These are phyloP conservation scores for Hirsutella rhossiliensis DNA, from an alignment of 2,329 filamentous ascomycete genomes.

Conservation along the genomic window DNA sequence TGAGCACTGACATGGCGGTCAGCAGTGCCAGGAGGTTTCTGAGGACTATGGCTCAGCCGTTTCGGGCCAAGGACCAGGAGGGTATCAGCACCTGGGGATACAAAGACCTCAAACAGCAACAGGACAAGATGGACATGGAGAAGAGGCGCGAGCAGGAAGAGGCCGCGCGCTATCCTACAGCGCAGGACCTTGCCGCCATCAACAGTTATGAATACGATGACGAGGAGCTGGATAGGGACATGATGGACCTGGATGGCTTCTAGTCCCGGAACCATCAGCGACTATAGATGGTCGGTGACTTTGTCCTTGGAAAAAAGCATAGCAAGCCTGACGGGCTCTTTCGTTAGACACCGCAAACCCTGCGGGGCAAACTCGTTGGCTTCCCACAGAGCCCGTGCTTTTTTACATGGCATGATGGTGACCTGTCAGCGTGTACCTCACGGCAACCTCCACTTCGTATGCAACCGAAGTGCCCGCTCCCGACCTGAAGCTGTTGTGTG, in stretches of 20 bases:
- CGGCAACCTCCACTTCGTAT: no score
- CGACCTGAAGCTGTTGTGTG: no score
- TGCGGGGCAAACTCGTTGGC: no score
- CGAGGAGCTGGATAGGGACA: slow-evolving; percentile 38
- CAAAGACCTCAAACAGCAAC: slow-evolving; percentile 64
- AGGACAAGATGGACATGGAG: slow-evolving; percentile 62
- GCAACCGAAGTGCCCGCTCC: no score
- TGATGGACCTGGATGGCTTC: slow-evolving; percentile 39
- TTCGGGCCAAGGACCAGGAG: slow-evolving; percentile 71
- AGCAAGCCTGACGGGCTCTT: no score
- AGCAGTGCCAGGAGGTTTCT: slow-evolving; percentile 82
- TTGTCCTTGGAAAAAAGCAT: no score
- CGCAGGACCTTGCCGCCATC: slow-evolving; percentile 5
- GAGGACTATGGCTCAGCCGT: slow-evolving; percentile 83
- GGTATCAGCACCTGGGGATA: slow-evolving; percentile 89
- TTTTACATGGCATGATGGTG: no score
- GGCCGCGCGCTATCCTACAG: slow-evolving; percentile 14
- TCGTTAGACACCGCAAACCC: no score
- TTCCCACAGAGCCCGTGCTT: no score
- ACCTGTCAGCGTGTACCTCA: no score
- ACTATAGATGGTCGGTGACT: no score
- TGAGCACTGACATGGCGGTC: slow-evolving; percentile 93
- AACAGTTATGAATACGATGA: slow-evolving; percentile 41
- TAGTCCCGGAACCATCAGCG: slow-evolving; percentile 3
- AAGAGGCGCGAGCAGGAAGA: slow-evolving; percentile 51